These are phyloP conservation scores for Solanum habrochaites DNA, from an alignment of 257 asterid species.

Conservation along the genomic window DNA sequence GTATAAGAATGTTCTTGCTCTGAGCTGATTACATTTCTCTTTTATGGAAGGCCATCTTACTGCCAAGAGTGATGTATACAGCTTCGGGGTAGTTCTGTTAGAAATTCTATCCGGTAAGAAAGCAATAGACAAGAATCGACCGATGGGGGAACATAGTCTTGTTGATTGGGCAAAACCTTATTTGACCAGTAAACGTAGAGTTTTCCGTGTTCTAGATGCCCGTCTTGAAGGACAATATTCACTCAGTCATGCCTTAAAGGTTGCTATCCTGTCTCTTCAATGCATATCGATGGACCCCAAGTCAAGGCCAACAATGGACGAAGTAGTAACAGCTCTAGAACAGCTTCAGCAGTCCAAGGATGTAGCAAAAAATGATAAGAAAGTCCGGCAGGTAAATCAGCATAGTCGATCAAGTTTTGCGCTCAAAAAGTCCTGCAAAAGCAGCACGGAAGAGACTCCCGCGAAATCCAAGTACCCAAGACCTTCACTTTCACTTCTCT, in stretches of 20 bases:
- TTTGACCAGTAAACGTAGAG: conserved; percentile 46
- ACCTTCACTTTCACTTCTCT: conserved; percentile 23
- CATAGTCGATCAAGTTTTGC: conserved; percentile 3
- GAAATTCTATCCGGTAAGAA: conserved; percentile 60
- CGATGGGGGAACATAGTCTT: conserved; percentile 51
- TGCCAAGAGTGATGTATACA: conserved; percentile 67
- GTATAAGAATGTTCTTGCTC: background rate
- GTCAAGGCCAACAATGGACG: conserved; percentile 50
- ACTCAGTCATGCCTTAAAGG: conserved; percentile 27
- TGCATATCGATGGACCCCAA: conserved; percentile 45
- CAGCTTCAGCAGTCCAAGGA: conserved; percentile 42
- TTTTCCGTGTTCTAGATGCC: conserved; percentile 37
- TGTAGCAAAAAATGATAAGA: conserved; percentile 13
- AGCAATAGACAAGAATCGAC: conserved; percentile 69
- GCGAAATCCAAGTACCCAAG: conserved; percentile 19
- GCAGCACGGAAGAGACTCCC: conserved; percentile 13
- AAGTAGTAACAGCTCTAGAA: conserved; percentile 44
- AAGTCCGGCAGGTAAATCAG: conserved; percentile 14
- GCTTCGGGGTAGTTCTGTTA: conserved; percentile 64
- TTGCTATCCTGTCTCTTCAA: conserved; percentile 39
- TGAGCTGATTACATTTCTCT: background rate
- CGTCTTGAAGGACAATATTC: conserved; percentile 63
- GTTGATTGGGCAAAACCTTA: conserved; percentile 81
- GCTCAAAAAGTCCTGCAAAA: conserved; percentile 11
- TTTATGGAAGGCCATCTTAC: conserved; percentile 50